Evolutionary conservation across 2,329 filamentous ascomycete genomes (phyloP).

Genomic region (Fusarium luffae): DNA sequence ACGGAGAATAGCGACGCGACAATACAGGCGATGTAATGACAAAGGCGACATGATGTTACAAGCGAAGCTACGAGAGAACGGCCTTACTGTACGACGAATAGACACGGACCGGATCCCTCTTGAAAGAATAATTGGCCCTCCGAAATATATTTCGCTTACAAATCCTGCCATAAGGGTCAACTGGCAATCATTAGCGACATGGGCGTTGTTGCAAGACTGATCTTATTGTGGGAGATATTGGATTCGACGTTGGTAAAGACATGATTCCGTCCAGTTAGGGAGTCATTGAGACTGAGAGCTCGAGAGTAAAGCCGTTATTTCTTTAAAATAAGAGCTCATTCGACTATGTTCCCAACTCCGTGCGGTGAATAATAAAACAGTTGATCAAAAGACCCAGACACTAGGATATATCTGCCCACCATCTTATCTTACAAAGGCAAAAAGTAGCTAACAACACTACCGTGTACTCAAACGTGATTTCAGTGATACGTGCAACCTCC

Average conservation of each 20-base stretch:
- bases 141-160: too few species aligned
- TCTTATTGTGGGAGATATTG: not conserved
- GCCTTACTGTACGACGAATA: not conserved
- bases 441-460: too few species aligned
- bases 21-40: not conserved
- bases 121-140: too few species aligned
- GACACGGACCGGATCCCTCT: rapidly evolving
- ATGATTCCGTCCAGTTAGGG: too few species aligned
- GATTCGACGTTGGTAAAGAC: not conserved
- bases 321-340: rapidly evolving
- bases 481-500: rapidly evolving
- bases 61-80: not conserved
- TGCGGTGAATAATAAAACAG: rapidly evolving
- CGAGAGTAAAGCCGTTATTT: rapidly evolving
- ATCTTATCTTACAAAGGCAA: too few species aligned
- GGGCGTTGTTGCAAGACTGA: not conserved
- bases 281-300: not conserved
- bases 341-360: not conserved
- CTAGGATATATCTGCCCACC: not conserved
- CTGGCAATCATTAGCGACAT: not conserved
- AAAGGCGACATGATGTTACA: not conserved
- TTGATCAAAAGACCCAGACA: not conserved
- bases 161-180: too few species aligned
- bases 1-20: not conserved
- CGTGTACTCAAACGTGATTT: too few species aligned